Evolutionary conservation across 208 protist species (phyloP).

Genomic region (Naegleria lovaniensis): DNA sequence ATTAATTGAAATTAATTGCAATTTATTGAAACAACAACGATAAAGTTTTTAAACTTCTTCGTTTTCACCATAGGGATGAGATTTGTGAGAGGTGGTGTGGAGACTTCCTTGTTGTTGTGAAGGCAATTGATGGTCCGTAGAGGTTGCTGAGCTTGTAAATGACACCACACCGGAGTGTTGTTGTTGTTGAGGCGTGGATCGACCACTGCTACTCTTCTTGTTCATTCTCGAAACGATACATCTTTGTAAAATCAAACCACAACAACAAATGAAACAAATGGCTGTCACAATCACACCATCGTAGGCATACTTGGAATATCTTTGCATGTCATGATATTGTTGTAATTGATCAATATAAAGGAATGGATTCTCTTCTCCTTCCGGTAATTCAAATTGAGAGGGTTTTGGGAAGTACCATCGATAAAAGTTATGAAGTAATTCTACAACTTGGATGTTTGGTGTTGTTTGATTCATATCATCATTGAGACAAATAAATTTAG

Average conservation of each 20-base stretch:
- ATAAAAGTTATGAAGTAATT: constrained; percentile 5
- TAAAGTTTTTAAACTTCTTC: too few relatives aligned
- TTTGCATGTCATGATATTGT: neutral
- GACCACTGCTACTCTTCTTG: neutral
- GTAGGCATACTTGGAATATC: neutral
- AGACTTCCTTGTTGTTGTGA: too few relatives aligned
- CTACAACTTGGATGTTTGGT: constrained; percentile 25
- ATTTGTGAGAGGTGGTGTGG: too few relatives aligned
- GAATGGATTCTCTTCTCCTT: neutral
- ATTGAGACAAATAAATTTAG: constrained; percentile 64
- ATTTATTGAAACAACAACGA: too few relatives aligned
- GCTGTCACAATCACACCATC: neutral
- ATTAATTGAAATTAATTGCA: too few relatives aligned
- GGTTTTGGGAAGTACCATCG: constrained; percentile 5
- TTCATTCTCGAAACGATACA: neutral
- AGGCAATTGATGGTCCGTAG: too few relatives aligned
- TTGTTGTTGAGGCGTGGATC: neutral
- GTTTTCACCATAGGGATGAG: too few relatives aligned
- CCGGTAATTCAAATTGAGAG: neutral
- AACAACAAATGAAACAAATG: neutral
- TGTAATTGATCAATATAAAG: neutral
- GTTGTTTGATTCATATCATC: constrained; percentile 58
- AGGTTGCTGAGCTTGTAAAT: too few relatives aligned
- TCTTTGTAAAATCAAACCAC: neutral
- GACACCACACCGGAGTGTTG: neutral